Percentiles rank a stretch among this genome's conserved stretches.
These are phyloP conservation scores for Dispira simplex DNA, from an alignment of 192 early-diverging fungal genomes.

Conservation along the genomic window DNA sequence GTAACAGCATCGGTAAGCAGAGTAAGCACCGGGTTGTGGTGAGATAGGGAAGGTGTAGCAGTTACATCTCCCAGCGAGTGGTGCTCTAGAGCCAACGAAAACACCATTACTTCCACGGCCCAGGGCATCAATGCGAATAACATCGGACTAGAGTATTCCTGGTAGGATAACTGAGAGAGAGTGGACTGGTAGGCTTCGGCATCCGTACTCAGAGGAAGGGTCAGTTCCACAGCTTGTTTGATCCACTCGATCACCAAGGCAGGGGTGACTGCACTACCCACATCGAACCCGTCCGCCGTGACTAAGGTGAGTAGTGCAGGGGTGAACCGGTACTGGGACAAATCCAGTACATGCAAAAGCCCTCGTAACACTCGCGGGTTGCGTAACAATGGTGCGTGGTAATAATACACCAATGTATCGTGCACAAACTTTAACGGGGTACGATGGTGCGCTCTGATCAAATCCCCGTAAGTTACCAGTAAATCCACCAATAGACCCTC, in stretches of 20 bases:
- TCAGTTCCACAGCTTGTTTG: constrained; percentile 12
- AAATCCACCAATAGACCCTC: constrained; percentile 37
- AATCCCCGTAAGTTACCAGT: constrained; percentile 41
- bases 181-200: constrained; percentile 12
- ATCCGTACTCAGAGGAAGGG: constrained; percentile 18
- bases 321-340: constrained; percentile 30
- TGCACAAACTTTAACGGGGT: constrained; percentile 51
- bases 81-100: not conserved
- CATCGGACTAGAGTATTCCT: constrained; percentile 29
- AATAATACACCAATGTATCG: constrained; percentile 49
- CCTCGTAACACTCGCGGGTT: constrained; percentile 34
- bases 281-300: constrained; percentile 15
- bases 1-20: constrained; percentile 32
- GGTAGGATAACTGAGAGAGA: constrained; percentile 26
- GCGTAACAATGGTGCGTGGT: constrained; percentile 40
- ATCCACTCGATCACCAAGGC: constrained; percentile 22
- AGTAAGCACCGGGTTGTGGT: constrained; percentile 38
- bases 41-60: constrained; percentile 39
- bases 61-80: constrained; percentile 17
- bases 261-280: constrained; percentile 19
- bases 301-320: constrained; percentile 24
- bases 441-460: constrained; percentile 43
- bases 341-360: constrained; percentile 41
- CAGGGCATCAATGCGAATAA: constrained; percentile 22
- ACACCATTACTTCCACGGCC: constrained; percentile 24